Percentiles rank a stretch among this genome's conserved stretches.
Evolutionary conservation across 306 rosid genomes (phyloP).

Genomic region (Inga leiocalycina): DNA sequence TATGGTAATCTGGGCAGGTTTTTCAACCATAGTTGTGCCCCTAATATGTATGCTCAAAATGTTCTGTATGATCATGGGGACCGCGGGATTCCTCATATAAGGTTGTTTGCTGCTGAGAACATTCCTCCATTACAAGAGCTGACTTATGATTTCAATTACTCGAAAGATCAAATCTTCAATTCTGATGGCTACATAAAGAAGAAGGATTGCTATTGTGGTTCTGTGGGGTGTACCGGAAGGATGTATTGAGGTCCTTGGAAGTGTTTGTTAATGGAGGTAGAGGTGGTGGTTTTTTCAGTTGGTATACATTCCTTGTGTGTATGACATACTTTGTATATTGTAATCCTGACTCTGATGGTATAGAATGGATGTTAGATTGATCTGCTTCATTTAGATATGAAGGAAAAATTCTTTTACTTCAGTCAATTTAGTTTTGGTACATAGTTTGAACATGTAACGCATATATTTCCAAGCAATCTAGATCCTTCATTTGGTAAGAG

Average conservation of each 20-base stretch:
- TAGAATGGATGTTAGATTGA: background rate
- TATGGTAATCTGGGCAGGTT: conserved; percentile 75
- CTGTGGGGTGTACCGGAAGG: conserved; percentile 60
- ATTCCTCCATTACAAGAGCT: conserved; percentile 63
- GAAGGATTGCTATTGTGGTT: conserved; percentile 67
- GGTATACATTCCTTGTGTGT: background rate
- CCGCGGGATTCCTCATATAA: conserved; percentile 65
- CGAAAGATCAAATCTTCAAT: conserved; percentile 56
- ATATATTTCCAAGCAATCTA: too few relatives aligned
- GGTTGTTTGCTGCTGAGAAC: conserved; percentile 66
- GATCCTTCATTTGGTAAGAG: too few relatives aligned
- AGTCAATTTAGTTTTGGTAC: background rate
- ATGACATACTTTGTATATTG: background rate
- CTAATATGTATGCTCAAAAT: conserved; percentile 74
- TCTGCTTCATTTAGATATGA: background rate
- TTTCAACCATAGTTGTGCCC: conserved; percentile 75
- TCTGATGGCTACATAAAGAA: conserved; percentile 57
- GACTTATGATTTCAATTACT: conserved; percentile 61
- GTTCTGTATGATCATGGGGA: conserved; percentile 71
- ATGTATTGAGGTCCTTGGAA: conserved; percentile 50
- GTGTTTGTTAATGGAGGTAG: background rate
- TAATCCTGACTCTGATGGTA: background rate
- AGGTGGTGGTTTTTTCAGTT: background rate
- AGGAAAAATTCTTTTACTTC: background rate
- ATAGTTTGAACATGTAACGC: background rate